Conservation (phyloP, 2,329 filamentous ascomycete genomes). For the Fusarium euwallaceae region DNA sequence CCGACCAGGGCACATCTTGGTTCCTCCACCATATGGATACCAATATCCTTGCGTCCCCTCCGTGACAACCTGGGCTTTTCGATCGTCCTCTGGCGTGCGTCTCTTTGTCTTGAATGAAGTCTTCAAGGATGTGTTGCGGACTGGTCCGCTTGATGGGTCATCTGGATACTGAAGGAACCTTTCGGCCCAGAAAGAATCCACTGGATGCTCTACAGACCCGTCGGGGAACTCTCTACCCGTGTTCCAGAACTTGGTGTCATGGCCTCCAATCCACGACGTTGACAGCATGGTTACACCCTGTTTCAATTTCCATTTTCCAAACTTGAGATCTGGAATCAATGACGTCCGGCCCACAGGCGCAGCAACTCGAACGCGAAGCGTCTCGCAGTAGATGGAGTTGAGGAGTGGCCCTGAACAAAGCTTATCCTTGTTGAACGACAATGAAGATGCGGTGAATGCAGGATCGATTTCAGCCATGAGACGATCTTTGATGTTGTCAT, state of each 20-base stretch:
- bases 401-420: constrained; percentile 46
- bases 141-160: constrained; percentile 36
- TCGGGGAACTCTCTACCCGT: constrained; percentile 5
- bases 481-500: constrained; percentile 11
- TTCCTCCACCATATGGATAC: constrained; percentile 53
- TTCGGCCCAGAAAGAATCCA: constrained; percentile 42
- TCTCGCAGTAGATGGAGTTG: constrained; percentile 54
- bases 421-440: constrained; percentile 32
- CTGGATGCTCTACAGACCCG: constrained; percentile 26
- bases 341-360: constrained; percentile 40
- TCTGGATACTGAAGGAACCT: constrained; percentile 37
- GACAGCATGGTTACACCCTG: constrained; percentile 33
- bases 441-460: constrained; percentile 2
- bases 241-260: constrained; percentile 38
- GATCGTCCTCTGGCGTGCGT: constrained; percentile 14
- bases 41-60: constrained; percentile 49
- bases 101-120: background rate
- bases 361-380: constrained; percentile 47
- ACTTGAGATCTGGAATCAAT: constrained; percentile 33
- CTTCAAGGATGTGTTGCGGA: background rate
- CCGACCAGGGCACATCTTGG: constrained; percentile 51
- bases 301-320: constrained; percentile 35
- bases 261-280: constrained; percentile 25
- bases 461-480: constrained; percentile 35
- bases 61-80: constrained; percentile 4